A percentile compares a stretch with the other conserved stretches of the same genome.
These are phyloP conservation scores for Diaporthe citriasiana DNA, from an alignment of 2,329 filamentous ascomycete species.

Conservation along the genomic window DNA sequence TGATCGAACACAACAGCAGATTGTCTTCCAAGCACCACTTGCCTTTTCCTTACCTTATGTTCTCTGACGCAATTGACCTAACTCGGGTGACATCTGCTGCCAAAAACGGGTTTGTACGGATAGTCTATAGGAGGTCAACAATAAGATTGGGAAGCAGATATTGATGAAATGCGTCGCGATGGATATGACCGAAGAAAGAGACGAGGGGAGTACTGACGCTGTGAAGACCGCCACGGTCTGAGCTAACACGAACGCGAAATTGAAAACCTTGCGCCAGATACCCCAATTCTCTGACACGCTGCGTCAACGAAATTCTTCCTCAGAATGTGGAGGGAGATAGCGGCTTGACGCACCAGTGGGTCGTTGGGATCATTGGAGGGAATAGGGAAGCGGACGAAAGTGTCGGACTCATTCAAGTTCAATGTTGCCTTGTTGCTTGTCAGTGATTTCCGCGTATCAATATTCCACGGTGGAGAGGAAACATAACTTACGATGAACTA, in stretches of 20 bases:
- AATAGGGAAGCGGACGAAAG: constrained; percentile 23
- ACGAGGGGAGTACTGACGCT: not conserved
- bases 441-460: not conserved
- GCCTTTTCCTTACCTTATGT: not conserved
- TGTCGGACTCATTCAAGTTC: constrained; percentile 6
- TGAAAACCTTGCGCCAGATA: constrained; percentile 5
- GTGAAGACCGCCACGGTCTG: constrained; percentile 24
- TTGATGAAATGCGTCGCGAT: not conserved
- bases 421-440: not conserved
- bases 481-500: not conserved
- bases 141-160: not conserved
- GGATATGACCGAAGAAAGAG: no score
- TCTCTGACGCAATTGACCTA: not conserved
- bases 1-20: not conserved
- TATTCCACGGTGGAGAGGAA: not conserved
- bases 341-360: not conserved
- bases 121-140: not conserved
- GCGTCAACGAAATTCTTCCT: not conserved
- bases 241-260: not conserved
- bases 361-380: constrained; percentile 10
- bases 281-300: constrained; percentile 1
- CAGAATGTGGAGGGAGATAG: no score
- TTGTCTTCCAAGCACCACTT: not conserved
- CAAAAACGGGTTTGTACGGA: constrained; percentile 9
- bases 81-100: constrained; percentile 14